Conservation (phyloP, 257 asterid genomes). For the Nicotiana paniculata region DNA sequence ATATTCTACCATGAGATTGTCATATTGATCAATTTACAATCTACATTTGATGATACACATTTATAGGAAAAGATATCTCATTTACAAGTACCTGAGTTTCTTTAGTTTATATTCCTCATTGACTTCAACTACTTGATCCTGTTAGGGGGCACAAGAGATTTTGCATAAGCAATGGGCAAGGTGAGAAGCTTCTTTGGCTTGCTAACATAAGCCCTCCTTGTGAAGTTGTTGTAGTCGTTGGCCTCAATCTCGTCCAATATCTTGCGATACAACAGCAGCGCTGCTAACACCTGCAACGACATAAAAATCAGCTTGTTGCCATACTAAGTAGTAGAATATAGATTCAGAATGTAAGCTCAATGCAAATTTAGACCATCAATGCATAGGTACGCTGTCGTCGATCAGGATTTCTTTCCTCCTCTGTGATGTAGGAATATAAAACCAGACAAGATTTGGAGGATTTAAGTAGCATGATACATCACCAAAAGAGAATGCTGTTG, state of each 20-base stretch:
- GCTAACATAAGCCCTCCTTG: constrained; percentile 82
- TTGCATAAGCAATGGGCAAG: constrained; percentile 85
- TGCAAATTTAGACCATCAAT: neutral
- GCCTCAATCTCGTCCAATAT: constrained; percentile 94
- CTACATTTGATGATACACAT: constrained; percentile 9
- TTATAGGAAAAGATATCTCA: neutral
- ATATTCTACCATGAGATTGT: neutral
- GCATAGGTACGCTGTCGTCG: neutral
- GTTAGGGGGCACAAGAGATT: constrained; percentile 69
- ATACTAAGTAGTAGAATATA: neutral
- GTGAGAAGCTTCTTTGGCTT: constrained; percentile 80
- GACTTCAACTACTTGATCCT: neutral
- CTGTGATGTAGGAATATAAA: neutral
- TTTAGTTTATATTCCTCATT: neutral
- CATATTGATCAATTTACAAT: constrained; percentile 3
- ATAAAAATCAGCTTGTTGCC: neutral
- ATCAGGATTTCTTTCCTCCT: neutral
- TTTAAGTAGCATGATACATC: neutral
- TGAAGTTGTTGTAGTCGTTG: constrained; percentile 92
- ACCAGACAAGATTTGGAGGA: neutral
- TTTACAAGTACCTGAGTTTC: neutral
- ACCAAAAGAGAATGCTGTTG: neutral
- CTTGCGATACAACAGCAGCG: constrained; percentile 67
- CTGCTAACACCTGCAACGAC: constrained; percentile 73
- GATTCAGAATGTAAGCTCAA: neutral